These are phyloP conservation scores for Bruguiera gymnorhiza DNA, from an alignment of 345 rosid genomes.

Conservation along the genomic window DNA sequence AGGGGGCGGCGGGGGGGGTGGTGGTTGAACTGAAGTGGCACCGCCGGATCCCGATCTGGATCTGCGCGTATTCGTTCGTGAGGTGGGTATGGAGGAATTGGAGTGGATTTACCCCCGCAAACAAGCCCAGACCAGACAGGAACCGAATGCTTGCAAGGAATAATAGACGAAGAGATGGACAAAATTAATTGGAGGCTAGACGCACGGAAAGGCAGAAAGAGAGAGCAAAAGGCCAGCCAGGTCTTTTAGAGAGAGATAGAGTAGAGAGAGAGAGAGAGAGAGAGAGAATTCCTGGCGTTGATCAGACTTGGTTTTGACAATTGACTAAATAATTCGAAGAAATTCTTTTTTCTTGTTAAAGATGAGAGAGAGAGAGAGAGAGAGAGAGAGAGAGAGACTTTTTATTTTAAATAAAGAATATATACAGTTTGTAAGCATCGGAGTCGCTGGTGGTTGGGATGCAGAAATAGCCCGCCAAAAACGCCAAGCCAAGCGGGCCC, in stretches of 20 bases:
- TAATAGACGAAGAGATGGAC: too few species aligned
- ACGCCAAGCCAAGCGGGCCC: slow-evolving; percentile 21
- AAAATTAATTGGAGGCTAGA: too few species aligned
- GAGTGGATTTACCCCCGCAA: too few species aligned
- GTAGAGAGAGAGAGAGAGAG: neutral
- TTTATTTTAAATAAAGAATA: neutral
- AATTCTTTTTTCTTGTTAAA: too few species aligned
- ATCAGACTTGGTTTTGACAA: neutral
- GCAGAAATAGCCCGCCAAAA: slow-evolving; percentile 29
- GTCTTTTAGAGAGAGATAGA: neutral
- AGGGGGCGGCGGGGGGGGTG: neutral
- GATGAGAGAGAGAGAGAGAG: too few species aligned
- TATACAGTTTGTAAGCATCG: too few species aligned
- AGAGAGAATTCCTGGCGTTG: neutral
- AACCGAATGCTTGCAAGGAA: neutral
- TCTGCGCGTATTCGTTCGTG: neutral
- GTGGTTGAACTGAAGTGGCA: neutral
- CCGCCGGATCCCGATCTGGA: slow-evolving; percentile 19
- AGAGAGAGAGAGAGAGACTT: neutral
- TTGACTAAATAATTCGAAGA: too few species aligned
- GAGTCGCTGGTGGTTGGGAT: neutral
- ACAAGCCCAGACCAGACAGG: neutral
- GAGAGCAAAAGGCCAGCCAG: neutral
- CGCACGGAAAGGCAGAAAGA: too few species aligned
- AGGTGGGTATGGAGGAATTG: too few species aligned